These are phyloP conservation scores for Dinochytrium kinnereticum DNA, from an alignment of 371 early-diverging fungal species.

Conservation along the genomic window DNA sequence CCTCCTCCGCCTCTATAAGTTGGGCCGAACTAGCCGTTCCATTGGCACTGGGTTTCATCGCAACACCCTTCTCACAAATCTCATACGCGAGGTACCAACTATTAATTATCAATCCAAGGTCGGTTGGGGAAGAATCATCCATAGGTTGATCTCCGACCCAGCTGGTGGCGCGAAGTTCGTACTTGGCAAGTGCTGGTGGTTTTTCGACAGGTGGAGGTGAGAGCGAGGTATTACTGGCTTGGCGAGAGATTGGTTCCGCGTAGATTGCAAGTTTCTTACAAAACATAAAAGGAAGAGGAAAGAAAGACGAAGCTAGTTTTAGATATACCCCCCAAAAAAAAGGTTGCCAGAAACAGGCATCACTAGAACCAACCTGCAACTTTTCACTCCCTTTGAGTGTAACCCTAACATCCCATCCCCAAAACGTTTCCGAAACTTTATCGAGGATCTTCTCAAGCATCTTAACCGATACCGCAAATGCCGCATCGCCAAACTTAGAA, in stretches of 20 bases:
- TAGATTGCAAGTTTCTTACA: neutral
- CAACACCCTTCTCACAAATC: neutral
- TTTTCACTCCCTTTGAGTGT: slow-evolving; percentile 11
- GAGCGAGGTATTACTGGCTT: neutral
- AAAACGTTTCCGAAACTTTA: slow-evolving; percentile 58
- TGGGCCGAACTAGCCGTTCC: no score
- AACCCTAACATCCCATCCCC: slow-evolving; percentile 21
- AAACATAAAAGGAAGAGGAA: neutral
- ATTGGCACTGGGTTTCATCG: neutral
- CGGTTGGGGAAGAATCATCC: neutral
- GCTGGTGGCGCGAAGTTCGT: neutral
- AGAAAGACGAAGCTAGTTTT: neutral
- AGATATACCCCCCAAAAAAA: neutral
- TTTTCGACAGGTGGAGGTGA: neutral
- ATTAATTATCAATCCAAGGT: neutral
- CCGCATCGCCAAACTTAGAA: slow-evolving; percentile 70
- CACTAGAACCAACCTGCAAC: neutral
- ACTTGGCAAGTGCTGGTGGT: neutral
- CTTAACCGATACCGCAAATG: slow-evolving; percentile 67
- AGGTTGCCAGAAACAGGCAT: neutral
- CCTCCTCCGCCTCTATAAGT: neutral
- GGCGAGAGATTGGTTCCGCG: neutral
- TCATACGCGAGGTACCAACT: neutral
- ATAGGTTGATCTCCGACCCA: neutral
- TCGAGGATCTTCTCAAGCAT: slow-evolving; percentile 71